phyloP scores from a whole-genome alignment of 164 flowering plant genomes.

The Cinnamomum micranthum region DNA sequence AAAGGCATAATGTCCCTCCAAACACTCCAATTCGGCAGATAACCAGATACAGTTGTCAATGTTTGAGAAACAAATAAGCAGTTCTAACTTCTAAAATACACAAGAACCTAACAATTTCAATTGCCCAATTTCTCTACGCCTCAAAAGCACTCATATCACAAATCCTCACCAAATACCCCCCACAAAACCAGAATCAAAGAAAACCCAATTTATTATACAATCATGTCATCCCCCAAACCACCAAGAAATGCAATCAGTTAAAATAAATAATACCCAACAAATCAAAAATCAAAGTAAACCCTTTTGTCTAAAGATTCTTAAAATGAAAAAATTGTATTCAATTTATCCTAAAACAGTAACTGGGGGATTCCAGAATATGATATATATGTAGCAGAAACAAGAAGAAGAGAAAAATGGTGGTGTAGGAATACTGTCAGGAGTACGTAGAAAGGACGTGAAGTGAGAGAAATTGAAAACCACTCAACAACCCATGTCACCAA shows the following conservation, averaged over 20 bases:
- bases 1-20: constrained; percentile 56
- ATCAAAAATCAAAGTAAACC: background rate
- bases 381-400: too few species aligned
- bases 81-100: background rate
- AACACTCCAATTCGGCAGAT: background rate
- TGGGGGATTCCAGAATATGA: background rate
- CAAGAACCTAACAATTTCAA: background rate
- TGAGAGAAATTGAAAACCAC: constrained; percentile 34
- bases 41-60: background rate
- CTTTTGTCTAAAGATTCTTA: too few species aligned
- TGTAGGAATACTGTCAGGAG: constrained; percentile 30
- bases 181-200: too few species aligned
- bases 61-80: background rate
- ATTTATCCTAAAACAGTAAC: background rate
- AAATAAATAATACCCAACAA: background rate
- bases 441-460: constrained; percentile 51
- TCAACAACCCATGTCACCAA: constrained; percentile 42
- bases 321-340: background rate
- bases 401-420: constrained; percentile 5
- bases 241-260: background rate
- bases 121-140: background rate
- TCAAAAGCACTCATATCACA: background rate
- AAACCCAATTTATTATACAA: too few species aligned
- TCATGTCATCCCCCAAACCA: background rate
- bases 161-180: too few species aligned